These are phyloP conservation scores for Boletus semigastroideus DNA, from an alignment of 1,284 basidiomycete genomes.

Conservation along the genomic window DNA sequence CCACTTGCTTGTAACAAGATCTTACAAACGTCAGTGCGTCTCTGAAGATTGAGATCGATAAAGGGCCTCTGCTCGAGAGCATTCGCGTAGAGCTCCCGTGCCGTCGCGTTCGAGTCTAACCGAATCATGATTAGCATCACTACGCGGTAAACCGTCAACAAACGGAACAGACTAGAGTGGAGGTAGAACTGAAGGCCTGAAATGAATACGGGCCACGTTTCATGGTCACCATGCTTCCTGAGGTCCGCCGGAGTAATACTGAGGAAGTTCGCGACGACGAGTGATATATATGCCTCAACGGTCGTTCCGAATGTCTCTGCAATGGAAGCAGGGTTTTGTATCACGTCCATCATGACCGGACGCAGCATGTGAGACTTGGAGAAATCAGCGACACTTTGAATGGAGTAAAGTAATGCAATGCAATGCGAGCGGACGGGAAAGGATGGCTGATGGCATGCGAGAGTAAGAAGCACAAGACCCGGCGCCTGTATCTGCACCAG, in stretches of 20 bases:
- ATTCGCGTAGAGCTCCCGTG: conserved; percentile 41
- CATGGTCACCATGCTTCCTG: conserved; percentile 36
- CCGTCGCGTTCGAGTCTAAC: conserved; percentile 29
- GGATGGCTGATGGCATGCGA: conserved; percentile 78
- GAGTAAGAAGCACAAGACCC: conserved; percentile 75
- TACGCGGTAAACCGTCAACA: neutral
- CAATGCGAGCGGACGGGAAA: conserved; percentile 48
- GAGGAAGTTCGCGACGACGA: conserved; percentile 61
- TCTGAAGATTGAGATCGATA: conserved; percentile 46
- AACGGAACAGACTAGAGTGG: conserved; percentile 40
- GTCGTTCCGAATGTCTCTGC: conserved; percentile 24
- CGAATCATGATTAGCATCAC: conserved; percentile 6
- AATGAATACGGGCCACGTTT: conserved; percentile 51
- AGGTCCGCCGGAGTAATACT: conserved; percentile 43
- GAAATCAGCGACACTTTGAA: conserved; percentile 61
- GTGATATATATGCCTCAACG: conserved; percentile 44
- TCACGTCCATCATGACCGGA: conserved; percentile 55
- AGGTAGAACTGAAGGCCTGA: conserved; percentile 46
- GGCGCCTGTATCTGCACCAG: conserved; percentile 64
- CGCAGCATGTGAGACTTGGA: conserved; percentile 66
- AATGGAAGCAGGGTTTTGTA: conserved; percentile 26
- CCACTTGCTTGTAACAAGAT: conserved; percentile 52
- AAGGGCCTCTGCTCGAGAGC: conserved; percentile 56
- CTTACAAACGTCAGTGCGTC: conserved; percentile 54
- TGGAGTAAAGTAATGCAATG: conserved; percentile 58